Conservation (phyloP, 169 alveolate genomes). For the Eimeria praecox region DNA sequence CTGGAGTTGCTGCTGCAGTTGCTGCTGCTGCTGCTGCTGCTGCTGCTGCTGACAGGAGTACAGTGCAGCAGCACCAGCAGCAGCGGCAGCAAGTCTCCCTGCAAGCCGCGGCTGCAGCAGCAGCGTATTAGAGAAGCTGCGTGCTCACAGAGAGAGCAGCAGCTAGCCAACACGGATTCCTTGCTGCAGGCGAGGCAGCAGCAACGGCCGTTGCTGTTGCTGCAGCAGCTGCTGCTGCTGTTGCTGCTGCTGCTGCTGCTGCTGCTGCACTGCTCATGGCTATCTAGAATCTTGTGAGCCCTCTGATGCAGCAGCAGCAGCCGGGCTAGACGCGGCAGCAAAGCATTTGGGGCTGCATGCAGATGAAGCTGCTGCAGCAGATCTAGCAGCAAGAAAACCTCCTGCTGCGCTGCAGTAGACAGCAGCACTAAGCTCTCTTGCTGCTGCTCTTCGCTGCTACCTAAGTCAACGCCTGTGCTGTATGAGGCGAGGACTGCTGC, state of each 20-base stretch:
- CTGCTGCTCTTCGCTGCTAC: conserved; percentile 21
- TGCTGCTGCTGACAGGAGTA: background rate
- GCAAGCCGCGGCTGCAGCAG: background rate
- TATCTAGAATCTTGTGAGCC: background rate
- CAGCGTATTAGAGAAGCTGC: background rate
- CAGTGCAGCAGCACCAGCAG: conserved; percentile 46
- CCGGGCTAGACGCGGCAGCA: conserved; percentile 27
- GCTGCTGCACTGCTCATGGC: background rate
- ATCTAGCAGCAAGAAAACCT: conserved; percentile 10
- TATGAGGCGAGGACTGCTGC: conserved; percentile 43
- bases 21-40: background rate
- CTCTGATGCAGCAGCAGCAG: conserved; percentile 38
- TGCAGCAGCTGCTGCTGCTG: conserved; percentile 12
- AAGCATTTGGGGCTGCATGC: background rate
- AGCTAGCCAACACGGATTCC: background rate
- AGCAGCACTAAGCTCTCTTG: conserved; percentile 10
- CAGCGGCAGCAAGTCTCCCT: conserved; percentile 9
- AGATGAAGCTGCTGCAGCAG: conserved; percentile 38
- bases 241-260: background rate
- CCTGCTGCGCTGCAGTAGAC: conserved; percentile 46
- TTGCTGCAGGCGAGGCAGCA: conserved; percentile 18
- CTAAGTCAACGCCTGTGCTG: background rate
- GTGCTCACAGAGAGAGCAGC: conserved; percentile 10
- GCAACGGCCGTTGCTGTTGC: background rate
- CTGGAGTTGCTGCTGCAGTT: background rate